Percentiles rank a stretch among this genome's conserved stretches.
Conservation (phyloP, 495 filamentous ascomycete genomes). For the Cairneyella variabilis region DNA sequence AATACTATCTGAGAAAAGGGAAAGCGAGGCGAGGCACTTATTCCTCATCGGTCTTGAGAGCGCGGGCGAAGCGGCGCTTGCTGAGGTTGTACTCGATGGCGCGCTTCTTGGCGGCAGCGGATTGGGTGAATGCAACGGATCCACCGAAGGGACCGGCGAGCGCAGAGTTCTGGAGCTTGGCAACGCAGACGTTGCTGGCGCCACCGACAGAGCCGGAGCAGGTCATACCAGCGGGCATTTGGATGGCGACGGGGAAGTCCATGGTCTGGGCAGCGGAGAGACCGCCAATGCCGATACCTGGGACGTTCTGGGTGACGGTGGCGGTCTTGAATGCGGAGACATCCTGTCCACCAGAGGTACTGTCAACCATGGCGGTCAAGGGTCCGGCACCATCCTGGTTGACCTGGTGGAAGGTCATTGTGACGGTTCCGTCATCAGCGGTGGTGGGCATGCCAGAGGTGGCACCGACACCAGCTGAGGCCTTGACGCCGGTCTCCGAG, state of each 20-base stretch:
- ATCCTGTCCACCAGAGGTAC: slow-evolving; percentile 53
- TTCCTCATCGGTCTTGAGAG: slow-evolving; percentile 6
- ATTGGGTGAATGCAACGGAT: slow-evolving; percentile 47
- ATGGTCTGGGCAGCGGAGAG: slow-evolving; percentile 44
- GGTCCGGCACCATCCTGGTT: slow-evolving; percentile 52
- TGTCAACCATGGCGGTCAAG: slow-evolving; percentile 43
- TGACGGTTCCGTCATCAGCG: slow-evolving; percentile 49
- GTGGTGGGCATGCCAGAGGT: slow-evolving; percentile 46
- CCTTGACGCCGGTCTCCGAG: slow-evolving; percentile 39
- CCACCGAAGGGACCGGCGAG: slow-evolving; percentile 59
- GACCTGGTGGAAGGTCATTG: slow-evolving; percentile 51
- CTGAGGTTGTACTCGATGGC: slow-evolving; percentile 40
- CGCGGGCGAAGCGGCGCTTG: slow-evolving; percentile 35
- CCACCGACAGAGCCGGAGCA: slow-evolving; percentile 51
- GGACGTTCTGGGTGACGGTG: slow-evolving; percentile 53
- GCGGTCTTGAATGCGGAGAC: slow-evolving; percentile 48
- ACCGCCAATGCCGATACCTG: slow-evolving; percentile 46
- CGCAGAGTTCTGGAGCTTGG: slow-evolving; percentile 52
- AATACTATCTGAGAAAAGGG: not conserved
- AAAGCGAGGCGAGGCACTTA: slow-evolving; percentile 3
- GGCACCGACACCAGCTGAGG: slow-evolving; percentile 38
- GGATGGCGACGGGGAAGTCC: slow-evolving; percentile 52
- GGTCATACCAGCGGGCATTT: slow-evolving; percentile 60
- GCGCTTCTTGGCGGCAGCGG: slow-evolving; percentile 41
- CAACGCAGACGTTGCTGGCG: slow-evolving; percentile 52